Conservation (phyloP, 1,284 basidiomycete species). For the Melampsora abietis-canadensis region DNA sequence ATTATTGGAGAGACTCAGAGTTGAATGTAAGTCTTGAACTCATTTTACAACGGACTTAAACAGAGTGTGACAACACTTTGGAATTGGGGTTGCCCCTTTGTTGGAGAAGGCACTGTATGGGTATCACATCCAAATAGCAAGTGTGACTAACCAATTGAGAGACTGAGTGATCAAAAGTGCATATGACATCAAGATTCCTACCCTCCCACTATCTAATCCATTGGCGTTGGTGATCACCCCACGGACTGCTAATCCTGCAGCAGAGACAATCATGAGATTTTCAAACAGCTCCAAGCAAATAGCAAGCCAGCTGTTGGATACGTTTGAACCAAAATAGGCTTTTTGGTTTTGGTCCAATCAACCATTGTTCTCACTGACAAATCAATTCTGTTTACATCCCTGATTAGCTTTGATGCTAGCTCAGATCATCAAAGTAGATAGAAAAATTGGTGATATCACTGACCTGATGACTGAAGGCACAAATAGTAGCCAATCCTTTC, state of each 20-base stretch:
- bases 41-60: too few relatives aligned
- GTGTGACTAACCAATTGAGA: slow-evolving; percentile 82
- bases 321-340: slow-evolving; percentile 66
- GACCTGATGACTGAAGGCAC: slow-evolving; percentile 57
- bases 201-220: slow-evolving; percentile 77
- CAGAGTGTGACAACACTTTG: too few relatives aligned
- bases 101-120: too few relatives aligned
- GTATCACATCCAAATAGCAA: too few relatives aligned
- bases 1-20: too few relatives aligned
- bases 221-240: slow-evolving; percentile 63
- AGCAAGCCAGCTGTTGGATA: slow-evolving; percentile 76
- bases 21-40: too few relatives aligned
- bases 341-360: slow-evolving; percentile 77
- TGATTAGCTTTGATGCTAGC: background rate
- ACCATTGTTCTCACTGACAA: slow-evolving; percentile 72
- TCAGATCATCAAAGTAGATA: slow-evolving; percentile 50
- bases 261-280: slow-evolving; percentile 71
- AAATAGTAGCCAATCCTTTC: slow-evolving; percentile 77
- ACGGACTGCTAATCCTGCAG: slow-evolving; percentile 67
- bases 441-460: background rate
- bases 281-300: slow-evolving; percentile 77
- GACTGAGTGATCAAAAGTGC: slow-evolving; percentile 64
- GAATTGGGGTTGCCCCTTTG: too few relatives aligned
- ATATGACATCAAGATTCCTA: slow-evolving; percentile 85
- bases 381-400: slow-evolving; percentile 63